Evolutionary conservation across 169 alveolate genomes (phyloP).

Genomic region (Pseudocohnilembus persalinus): DNA sequence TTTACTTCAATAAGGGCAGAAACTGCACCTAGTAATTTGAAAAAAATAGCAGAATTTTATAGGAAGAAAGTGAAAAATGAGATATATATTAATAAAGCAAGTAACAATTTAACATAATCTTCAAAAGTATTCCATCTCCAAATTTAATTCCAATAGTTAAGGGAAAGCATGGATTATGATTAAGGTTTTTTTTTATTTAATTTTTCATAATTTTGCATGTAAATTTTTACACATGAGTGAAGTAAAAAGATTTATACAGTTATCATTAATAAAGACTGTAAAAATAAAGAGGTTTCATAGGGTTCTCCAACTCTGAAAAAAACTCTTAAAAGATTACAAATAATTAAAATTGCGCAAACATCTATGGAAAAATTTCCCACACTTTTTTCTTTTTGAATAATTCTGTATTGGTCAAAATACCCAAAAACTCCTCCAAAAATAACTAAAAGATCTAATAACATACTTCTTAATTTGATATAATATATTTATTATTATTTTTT

Average conservation of each 20-base stretch:
- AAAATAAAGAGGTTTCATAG: slow-evolving; percentile 23
- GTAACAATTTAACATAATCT: not conserved
- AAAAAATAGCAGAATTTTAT: too few species aligned
- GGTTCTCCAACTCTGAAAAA: slow-evolving; percentile 22
- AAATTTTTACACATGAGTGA: not conserved
- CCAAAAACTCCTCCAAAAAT: slow-evolving; percentile 30
- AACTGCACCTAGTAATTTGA: not conserved
- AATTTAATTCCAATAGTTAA: not conserved
- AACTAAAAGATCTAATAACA: not conserved
- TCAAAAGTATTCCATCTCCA: not conserved
- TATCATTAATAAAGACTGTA: slow-evolving; percentile 18
- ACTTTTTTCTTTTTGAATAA: slow-evolving; percentile 3
- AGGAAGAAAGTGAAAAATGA: not conserved
- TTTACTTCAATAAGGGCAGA: not conserved
- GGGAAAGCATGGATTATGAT: not conserved
- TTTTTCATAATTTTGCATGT: too few species aligned
- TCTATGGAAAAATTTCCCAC: slow-evolving; percentile 38
- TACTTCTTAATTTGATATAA: too few species aligned
- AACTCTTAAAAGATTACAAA: slow-evolving; percentile 40
- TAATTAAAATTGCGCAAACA: slow-evolving; percentile 36
- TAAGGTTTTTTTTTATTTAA: not conserved
- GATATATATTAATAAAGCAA: not conserved
- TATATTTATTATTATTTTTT: too few species aligned
- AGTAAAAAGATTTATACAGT: not conserved
- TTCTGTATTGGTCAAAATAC: slow-evolving; percentile 26